Percentiles rank a stretch among this genome's conserved stretches.
Evolutionary conservation across 192 early-diverging fungal genomes (phyloP).

Genomic region (Coemansia sp.): DNA sequence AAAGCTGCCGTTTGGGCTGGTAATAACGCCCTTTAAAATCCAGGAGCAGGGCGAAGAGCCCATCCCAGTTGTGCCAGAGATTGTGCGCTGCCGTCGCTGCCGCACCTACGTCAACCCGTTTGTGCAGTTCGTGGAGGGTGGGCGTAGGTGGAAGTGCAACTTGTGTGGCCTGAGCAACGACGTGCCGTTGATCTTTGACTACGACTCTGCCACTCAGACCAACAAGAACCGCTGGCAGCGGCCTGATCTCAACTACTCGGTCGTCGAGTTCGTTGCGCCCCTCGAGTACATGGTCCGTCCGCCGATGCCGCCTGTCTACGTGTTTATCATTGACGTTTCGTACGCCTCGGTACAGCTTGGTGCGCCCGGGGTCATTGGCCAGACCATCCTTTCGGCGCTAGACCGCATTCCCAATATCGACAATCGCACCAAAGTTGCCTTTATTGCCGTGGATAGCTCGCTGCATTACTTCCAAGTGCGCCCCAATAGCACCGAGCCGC

Average conservation of each 20-base stretch:
- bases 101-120: conserved; percentile 97
- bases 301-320: conserved; percentile 90
- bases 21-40: conserved; percentile 78
- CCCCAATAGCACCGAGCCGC: conserved; percentile 70
- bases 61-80: conserved; percentile 88
- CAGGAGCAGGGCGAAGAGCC: conserved; percentile 54
- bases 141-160: conserved; percentile 95
- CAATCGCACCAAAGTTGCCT: conserved; percentile 81
- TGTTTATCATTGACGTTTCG: conserved; percentile 95
- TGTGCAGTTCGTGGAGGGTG: conserved; percentile 92
- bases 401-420: conserved; percentile 87
- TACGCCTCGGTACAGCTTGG: conserved; percentile 83
- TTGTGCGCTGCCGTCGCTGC: conserved; percentile 92
- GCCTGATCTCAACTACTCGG: conserved; percentile 82
- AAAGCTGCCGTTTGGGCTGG: conserved; percentile 82
- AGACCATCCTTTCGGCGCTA: conserved; percentile 76
- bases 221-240: conserved; percentile 84
- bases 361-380: conserved; percentile 74
- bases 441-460: conserved; percentile 85
- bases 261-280: conserved; percentile 94
- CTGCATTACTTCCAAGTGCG: conserved; percentile 92
- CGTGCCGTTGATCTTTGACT: conserved; percentile 74
- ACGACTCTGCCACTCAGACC: conserved; percentile 71
- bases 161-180: conserved; percentile 91
- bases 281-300: conserved; percentile 97